Conservation (phyloP, 139 green algal genomes). For the Helicosporidium sp. region DNA sequence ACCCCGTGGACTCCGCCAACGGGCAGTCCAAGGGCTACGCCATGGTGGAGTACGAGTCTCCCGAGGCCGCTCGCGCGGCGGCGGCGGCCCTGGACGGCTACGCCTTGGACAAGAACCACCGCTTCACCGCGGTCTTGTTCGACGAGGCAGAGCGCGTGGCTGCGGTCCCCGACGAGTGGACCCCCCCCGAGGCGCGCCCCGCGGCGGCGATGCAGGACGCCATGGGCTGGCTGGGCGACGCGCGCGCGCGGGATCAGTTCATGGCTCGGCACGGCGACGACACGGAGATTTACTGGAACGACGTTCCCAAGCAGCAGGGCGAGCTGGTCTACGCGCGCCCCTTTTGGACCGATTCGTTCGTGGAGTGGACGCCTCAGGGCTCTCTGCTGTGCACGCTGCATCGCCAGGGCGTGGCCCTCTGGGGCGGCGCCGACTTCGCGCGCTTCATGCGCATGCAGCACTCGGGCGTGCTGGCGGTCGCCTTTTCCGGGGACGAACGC, state of each 20-base stretch:
- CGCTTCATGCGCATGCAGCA: slow-evolving; percentile 50
- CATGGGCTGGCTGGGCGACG: slow-evolving; percentile 65
- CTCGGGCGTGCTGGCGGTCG: slow-evolving; percentile 47
- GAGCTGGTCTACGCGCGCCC: slow-evolving; percentile 37
- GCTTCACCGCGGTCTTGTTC: slow-evolving; percentile 75
- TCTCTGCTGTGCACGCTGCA: slow-evolving; percentile 72
- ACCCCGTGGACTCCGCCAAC: slow-evolving; percentile 58
- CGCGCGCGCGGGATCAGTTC: slow-evolving; percentile 85
- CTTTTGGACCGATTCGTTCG: slow-evolving; percentile 82
- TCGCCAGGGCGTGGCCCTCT: slow-evolving; percentile 68
- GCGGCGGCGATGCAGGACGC: not conserved
- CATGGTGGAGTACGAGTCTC: slow-evolving; percentile 78
- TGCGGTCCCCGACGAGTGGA: slow-evolving; percentile 35
- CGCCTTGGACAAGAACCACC: slow-evolving; percentile 90
- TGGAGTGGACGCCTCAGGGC: slow-evolving; percentile 75
- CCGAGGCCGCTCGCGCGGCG: slow-evolving; percentile 23
- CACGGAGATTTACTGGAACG: slow-evolving; percentile 63
- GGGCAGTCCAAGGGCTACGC: slow-evolving; percentile 72
- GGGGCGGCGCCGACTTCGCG: slow-evolving; percentile 61
- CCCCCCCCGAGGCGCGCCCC: slow-evolving; percentile 8
- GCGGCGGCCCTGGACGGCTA: slow-evolving; percentile 43
- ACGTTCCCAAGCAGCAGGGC: slow-evolving; percentile 18
- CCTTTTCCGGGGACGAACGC: slow-evolving; percentile 72
- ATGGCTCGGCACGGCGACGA: slow-evolving; percentile 61
- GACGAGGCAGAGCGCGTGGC: slow-evolving; percentile 77